phyloP scores from a whole-genome alignment of 192 early-diverging fungal species.

The Coemansia furcata region DNA sequence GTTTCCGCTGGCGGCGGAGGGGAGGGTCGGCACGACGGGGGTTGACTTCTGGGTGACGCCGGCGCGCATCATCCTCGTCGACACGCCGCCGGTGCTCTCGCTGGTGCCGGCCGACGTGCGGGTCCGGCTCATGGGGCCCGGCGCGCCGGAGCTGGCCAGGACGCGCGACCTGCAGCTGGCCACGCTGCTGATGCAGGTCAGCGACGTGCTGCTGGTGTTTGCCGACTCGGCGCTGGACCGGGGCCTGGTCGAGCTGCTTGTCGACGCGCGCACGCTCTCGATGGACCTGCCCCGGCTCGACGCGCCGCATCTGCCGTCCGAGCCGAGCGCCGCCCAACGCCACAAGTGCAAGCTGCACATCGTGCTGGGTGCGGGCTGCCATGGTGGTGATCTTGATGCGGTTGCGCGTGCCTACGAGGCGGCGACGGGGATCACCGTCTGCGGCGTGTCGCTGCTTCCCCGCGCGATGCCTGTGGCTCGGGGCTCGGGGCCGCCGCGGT shows the following conservation, averaged over 20 bases:
- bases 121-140: not conserved
- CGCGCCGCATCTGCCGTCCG: not conserved
- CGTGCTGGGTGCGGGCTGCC: slow-evolving; percentile 7
- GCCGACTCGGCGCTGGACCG: slow-evolving; percentile 7
- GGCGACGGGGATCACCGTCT: slow-evolving; percentile 18
- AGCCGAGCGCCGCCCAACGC: not conserved
- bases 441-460: slow-evolving; percentile 17
- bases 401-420: slow-evolving; percentile 20
- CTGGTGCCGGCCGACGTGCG: slow-evolving; percentile 1
- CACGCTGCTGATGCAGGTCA: slow-evolving; percentile 24
- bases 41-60: slow-evolving; percentile 19
- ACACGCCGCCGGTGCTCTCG: slow-evolving; percentile 28
- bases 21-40: not conserved
- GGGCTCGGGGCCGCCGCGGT: not conserved
- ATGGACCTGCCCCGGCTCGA: slow-evolving; percentile 9
- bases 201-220: slow-evolving; percentile 30
- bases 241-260: slow-evolving; percentile 16
- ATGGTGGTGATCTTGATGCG: not conserved
- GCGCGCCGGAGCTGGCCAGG: slow-evolving; percentile 2
- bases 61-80: slow-evolving; percentile 13
- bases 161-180: slow-evolving; percentile 33
- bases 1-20: not conserved
- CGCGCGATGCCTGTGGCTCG: not conserved
- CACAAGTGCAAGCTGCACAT: slow-evolving; percentile 20
- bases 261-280: slow-evolving; percentile 6